Evolutionary conservation across 805 yeast species (phyloP), one percentile per base, ranked within the genome.

Genomic region (Sugiyamaella smithiae): DNA sequence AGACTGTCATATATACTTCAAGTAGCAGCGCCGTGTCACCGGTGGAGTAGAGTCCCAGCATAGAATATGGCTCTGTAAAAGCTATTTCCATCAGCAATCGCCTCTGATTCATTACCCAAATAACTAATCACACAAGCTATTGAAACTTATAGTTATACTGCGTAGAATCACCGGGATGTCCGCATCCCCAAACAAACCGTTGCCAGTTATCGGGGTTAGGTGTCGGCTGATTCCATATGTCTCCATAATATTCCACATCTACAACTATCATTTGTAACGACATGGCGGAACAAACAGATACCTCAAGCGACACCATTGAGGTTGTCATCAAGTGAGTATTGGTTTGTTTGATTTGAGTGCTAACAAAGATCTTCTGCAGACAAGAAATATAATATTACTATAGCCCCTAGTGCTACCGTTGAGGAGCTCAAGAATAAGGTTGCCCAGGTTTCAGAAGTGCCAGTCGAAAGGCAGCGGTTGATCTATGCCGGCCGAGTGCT

Each of bases 401-500:
- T 86, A 24, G 71, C 76, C 16, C 65, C 80, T 0, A 56, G 75
- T 12, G 64, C 74, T 40, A 80, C 90, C 1, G 81, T 91, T 28
- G 69, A 72, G 19, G 85, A 83, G 52, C 74, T 91, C 56, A 91
- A 91, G 67, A 75, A 74, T 31, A 72, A 72, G 56, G 73, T 91
- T 45, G 82, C 82, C 22, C 70, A 72, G 17, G 76, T 73, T 51
- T 68, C 89, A 4, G 83, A 79, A 19, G 73, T 89, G 38, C 84
- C 95, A 4, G 81, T 79, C 1, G 84, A 76, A n/a, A 78, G 84
- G 52, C 98, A 90, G 69, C 77, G 98, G 51, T 75, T 91, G 63
- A 90, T 91, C 62, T 91, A 86, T 70, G 86, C 97, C 2, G 99
- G 99, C 35, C 84, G 91, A 57, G 96, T 93, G 28, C 76, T 91